phyloP scores from a whole-genome alignment of 495 filamentous ascomycete genomes.

The Staphylotrichum tortipilum region DNA sequence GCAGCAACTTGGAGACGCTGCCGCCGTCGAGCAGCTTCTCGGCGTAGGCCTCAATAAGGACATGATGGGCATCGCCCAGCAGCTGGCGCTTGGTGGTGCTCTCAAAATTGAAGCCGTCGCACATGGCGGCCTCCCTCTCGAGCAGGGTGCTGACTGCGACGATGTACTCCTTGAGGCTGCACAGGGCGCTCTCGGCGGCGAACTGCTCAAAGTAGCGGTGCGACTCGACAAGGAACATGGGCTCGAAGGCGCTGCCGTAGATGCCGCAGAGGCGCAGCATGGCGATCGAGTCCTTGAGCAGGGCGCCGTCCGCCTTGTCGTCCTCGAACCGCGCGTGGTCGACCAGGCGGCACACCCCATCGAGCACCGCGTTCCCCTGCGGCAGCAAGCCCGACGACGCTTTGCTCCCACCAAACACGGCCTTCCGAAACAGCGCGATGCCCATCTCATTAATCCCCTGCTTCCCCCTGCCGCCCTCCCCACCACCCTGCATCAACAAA shows the following conservation, averaged over 20 bases:
- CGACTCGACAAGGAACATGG: constrained; percentile 58
- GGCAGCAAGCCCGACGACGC: constrained; percentile 19
- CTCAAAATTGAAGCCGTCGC: constrained; percentile 71
- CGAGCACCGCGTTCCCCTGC: constrained; percentile 48
- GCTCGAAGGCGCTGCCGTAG: constrained; percentile 74
- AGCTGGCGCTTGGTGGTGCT: constrained; percentile 70
- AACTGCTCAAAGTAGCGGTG: constrained; percentile 54
- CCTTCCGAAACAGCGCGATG: constrained; percentile 50
- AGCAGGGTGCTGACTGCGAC: constrained; percentile 57
- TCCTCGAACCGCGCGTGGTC: constrained; percentile 56
- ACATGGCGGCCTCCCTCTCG: constrained; percentile 58
- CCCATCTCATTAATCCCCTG: constrained; percentile 49
- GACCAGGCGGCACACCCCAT: constrained; percentile 69
- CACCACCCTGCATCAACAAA: constrained; percentile 41
- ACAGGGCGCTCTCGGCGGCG: constrained; percentile 48
- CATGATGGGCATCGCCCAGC: constrained; percentile 57
- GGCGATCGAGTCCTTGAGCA: constrained; percentile 62
- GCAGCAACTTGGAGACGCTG: constrained; percentile 60
- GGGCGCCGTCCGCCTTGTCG: constrained; percentile 37
- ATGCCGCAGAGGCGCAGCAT: constrained; percentile 75
- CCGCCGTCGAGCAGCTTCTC: constrained; percentile 50
- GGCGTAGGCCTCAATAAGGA: constrained; percentile 55
- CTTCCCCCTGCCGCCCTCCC: constrained; percentile 31
- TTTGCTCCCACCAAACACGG: constrained; percentile 34
- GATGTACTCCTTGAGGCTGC: constrained; percentile 62